phyloP scores from a whole-genome alignment of 2,329 filamentous ascomycete species.

The Fusarium pseudoanthophilum region DNA sequence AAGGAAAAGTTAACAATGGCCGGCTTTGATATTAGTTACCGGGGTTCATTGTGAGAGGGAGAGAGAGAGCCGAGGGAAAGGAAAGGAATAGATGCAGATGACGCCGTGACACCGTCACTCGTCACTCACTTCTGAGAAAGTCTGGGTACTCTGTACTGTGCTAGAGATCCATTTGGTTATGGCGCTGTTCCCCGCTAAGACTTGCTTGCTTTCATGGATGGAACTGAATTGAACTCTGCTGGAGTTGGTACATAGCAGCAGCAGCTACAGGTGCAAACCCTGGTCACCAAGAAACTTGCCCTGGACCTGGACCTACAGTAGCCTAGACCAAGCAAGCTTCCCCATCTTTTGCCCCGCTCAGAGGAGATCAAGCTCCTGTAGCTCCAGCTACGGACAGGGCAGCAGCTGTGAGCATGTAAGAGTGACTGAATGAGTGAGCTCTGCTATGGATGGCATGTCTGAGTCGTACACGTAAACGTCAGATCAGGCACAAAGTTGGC shows the following conservation, averaged over 20 bases:
- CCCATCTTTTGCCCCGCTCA: slow-evolving; percentile 29
- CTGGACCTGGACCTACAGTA: not conserved
- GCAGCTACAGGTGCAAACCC: not conserved
- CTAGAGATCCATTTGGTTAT: not conserved
- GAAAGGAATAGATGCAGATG: slow-evolving; percentile 25
- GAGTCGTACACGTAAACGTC: slow-evolving; percentile 23
- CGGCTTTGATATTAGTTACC: not conserved
- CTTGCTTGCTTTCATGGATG: not conserved
- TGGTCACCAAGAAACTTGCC: slow-evolving; percentile 1
- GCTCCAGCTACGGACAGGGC: not conserved
- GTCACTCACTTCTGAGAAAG: slow-evolving; percentile 8
- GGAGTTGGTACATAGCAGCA: not conserved
- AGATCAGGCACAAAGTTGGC: slow-evolving; percentile 35
- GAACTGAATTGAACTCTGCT: not conserved
- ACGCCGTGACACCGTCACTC: slow-evolving; percentile 44
- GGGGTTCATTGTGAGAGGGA: not conserved
- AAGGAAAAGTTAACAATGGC: not conserved
- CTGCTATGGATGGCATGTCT: not conserved
- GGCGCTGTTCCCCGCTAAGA: slow-evolving; percentile 21
- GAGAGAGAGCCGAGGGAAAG: slow-evolving; percentile 22
- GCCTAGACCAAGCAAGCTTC: slow-evolving; percentile 29
- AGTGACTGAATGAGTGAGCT: not conserved
- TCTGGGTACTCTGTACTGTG: not conserved
- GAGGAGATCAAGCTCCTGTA: slow-evolving; percentile 31
- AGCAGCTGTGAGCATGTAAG: not conserved